Evolutionary conservation across 306 rosid species (phyloP).

Genomic region (Alnus glutinosa): DNA sequence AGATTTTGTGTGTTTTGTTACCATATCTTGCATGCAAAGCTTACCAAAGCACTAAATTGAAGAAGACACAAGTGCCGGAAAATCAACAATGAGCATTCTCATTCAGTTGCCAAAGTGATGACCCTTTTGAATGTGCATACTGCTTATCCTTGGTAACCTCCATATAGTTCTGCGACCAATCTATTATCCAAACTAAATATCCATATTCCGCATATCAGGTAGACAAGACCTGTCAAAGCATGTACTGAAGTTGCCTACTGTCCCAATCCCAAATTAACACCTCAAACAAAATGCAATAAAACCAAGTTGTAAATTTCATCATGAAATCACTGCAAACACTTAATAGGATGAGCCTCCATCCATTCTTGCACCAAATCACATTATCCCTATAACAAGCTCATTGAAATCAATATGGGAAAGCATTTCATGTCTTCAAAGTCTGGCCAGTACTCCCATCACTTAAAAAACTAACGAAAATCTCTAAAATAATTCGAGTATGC

Average conservation of each 20-base stretch:
- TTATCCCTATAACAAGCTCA: conserved; percentile 30
- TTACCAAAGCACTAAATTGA: not conserved
- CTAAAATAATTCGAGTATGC: conserved; percentile 2
- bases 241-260: conserved; percentile 21
- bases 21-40: not conserved
- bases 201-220: conserved; percentile 11
- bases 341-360: conserved; percentile 15
- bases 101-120: conserved; percentile 5
- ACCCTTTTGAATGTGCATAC: conserved; percentile 11
- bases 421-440: conserved; percentile 16
- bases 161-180: conserved; percentile 17
- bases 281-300: conserved; percentile 21
- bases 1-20: not conserved
- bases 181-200: conserved; percentile 3
- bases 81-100: not conserved
- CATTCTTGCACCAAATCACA: conserved; percentile 22
- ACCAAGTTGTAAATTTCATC: conserved; percentile 23
- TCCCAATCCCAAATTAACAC: conserved; percentile 15
- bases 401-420: conserved; percentile 4
- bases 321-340: conserved; percentile 18
- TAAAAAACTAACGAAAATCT: conserved; percentile 17
- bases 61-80: not conserved
- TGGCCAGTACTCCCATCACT: conserved; percentile 14
- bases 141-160: not conserved
- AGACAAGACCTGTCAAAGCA: conserved; percentile 13